Conservation (phyloP, 2,329 filamentous ascomycete species). For the Apiospora koreana region DNA sequence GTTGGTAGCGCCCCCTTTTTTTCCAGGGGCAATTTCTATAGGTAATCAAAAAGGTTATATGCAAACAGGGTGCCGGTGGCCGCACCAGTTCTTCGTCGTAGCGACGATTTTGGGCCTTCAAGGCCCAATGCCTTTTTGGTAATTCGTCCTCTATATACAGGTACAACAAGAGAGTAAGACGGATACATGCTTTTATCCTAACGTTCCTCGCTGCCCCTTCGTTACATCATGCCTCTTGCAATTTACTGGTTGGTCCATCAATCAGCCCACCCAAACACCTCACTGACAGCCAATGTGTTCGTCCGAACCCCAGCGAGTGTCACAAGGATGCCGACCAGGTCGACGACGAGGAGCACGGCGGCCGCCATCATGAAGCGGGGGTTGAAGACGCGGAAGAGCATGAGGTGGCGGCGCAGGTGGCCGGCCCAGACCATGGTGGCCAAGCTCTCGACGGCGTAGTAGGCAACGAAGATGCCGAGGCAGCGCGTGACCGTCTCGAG, state of each 20-base stretch:
- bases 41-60: no score
- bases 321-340: conserved; percentile 71
- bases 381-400: conserved; percentile 93
- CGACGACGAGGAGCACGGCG: conserved; percentile 71
- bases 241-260: background rate
- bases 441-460: conserved; percentile 79
- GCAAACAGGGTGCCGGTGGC: no score
- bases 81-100: no score
- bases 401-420: conserved; percentile 84
- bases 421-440: conserved; percentile 91
- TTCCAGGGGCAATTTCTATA: no score
- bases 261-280: conserved; percentile 83
- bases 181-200: no score
- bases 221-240: background rate
- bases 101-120: no score
- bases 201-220: no score
- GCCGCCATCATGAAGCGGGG: conserved; percentile 88
- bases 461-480: conserved; percentile 74
- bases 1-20: no score
- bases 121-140: no score
- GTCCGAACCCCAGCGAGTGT: conserved; percentile 73
- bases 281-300: conserved; percentile 76
- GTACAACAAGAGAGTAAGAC: no score
- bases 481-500: conserved; percentile 71
- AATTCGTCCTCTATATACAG: no score